These are phyloP conservation scores for Leccinum pseudoinsigne DNA, from an alignment of 1,284 basidiomycete species.

Conservation along the genomic window DNA sequence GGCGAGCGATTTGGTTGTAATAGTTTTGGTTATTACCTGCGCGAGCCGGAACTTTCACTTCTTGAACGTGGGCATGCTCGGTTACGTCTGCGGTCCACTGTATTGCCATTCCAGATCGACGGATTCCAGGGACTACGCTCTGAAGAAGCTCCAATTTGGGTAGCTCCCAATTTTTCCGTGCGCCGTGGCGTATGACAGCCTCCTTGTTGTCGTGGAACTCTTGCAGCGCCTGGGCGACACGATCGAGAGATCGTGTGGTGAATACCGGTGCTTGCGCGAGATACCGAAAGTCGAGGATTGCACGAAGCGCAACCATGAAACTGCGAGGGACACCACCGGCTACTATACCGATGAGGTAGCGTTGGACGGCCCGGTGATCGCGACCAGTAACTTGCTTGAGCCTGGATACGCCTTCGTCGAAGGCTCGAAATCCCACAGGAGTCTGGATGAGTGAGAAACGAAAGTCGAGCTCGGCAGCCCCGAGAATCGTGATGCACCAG, in stretches of 20 bases:
- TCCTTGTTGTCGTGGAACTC: constrained; percentile 13
- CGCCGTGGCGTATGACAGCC: not conserved
- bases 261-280: constrained; percentile 11
- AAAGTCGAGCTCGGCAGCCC: constrained; percentile 9
- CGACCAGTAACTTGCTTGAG: constrained; percentile 1
- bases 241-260: not conserved
- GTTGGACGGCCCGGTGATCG: constrained; percentile 5
- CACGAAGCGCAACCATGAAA: constrained; percentile 4
- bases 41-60: constrained; percentile 8
- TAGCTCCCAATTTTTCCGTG: not conserved
- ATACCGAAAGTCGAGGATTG: constrained; percentile 1
- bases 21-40: constrained; percentile 8
- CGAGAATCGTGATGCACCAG: constrained; percentile 9
- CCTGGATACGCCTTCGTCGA: constrained; percentile 7
- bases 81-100: constrained; percentile 9
- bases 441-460: constrained; percentile 11
- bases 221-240: constrained; percentile 1
- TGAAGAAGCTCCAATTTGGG: not conserved
- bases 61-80: constrained; percentile 6
- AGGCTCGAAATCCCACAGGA: not conserved
- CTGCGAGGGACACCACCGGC: not conserved
- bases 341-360: constrained; percentile 1
- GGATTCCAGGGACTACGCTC: not conserved
- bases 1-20: not conserved
- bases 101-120: constrained; percentile 1